Base-by-base conservation (phyloP, 1,139 yeast genomes). In the Geotrichum aggregatum region DNA sequence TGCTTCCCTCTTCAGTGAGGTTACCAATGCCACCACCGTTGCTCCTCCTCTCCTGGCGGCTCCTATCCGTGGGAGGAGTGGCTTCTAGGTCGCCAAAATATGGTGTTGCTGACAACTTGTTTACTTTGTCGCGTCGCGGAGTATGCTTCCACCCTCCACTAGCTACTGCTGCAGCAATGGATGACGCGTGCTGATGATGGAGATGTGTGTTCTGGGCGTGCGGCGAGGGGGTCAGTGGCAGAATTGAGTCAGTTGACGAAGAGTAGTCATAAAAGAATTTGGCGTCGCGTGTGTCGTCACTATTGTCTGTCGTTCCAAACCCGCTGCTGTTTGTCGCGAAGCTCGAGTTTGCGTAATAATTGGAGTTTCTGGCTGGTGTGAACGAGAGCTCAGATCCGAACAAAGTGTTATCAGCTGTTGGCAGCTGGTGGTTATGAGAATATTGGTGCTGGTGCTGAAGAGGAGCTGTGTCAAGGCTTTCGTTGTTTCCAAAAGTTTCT, bases 191-290 rank as follows among this genome's bases (percentile, higher is more conserved):
- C 2, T 30, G 24, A 13, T 10, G 24, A 13, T 10, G 40, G 16
- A 16, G 40, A 6, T 36, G 16, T 4, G 19, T 5, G 19, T 19
- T 16, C 14, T 21, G 33, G n/a, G n/a, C n/a, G n/a, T n/a, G n/a
- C 24, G 44, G 42, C 2, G 50, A 42, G 19, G 50, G 40, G 18
- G 41, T 33, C 24, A 47, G 33, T 18, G 40, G 35, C 11, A 31
- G 45, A 16, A 47, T 47, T 11, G 50, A 47, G 28, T 47, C 50
- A 3, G 50, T 47, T 14, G 50, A 47, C n/a, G 50, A 47, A n/a
- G 50, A 47, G 42, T 47, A 47, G 41, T 47, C 50, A 26, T 47
- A 47, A 33, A 40, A 47, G 33, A 47, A 47, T 19, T 24, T 16
- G 22, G 39, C 40, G n/a, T 41, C 41, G 18, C 41, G 22, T 13